Conservation (phyloP, 306 rosid genomes). For the Erythrophleum fordii region DNA sequence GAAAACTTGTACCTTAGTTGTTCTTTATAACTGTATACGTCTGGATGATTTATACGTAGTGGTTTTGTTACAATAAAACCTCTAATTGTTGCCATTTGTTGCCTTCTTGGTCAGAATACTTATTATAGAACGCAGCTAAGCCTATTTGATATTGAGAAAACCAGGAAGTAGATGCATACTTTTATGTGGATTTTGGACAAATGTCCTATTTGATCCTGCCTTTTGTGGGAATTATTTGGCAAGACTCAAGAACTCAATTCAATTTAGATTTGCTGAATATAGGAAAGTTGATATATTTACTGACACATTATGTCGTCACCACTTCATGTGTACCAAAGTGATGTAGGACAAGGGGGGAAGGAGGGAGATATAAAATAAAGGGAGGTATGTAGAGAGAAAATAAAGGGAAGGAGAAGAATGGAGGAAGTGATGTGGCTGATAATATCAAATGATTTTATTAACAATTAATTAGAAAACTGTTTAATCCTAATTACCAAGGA, state of each 20-base stretch:
- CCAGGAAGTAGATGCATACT: not conserved
- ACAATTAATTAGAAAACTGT: no score
- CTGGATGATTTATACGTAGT: not conserved
- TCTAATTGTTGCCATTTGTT: slow-evolving; percentile 11
- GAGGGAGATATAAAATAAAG: no score
- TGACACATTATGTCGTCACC: not conserved
- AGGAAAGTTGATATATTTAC: not conserved
- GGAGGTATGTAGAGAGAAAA: no score
- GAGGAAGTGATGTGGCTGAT: no score
- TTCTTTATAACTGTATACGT: not conserved
- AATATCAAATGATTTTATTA: no score
- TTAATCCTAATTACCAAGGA: no score
- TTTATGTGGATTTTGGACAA: not conserved
- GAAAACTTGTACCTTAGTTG: not conserved
- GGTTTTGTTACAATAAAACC: slow-evolving; percentile 10
- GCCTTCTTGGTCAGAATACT: not conserved
- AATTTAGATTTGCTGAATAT: slow-evolving; percentile 1
- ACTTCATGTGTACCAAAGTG: not conserved
- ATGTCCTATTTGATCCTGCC: slow-evolving; percentile 1
- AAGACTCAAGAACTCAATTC: not conserved
- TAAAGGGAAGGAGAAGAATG: no score
- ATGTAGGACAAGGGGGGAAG: no score
- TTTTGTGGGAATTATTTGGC: slow-evolving; percentile 1
- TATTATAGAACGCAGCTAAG: not conserved
- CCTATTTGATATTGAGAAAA: slow-evolving; percentile 3